Evolutionary conservation across 805 yeast genomes (phyloP).

Genomic region (Saccharomycopsis capsularis): DNA sequence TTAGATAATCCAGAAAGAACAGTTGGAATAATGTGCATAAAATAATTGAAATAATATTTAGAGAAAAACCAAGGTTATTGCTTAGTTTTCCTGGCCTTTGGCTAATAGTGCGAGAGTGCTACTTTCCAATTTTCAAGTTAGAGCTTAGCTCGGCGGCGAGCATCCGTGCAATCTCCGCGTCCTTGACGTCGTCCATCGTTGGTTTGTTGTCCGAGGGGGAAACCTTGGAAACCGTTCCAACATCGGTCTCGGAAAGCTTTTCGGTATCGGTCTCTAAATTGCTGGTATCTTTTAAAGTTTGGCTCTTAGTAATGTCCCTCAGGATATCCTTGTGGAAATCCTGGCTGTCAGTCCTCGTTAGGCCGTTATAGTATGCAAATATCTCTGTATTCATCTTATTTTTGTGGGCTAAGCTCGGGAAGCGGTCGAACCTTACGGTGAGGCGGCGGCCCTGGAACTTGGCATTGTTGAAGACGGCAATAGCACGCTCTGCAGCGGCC

Average conservation of each 20-base stretch:
- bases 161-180: not conserved
- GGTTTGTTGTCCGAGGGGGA: no score
- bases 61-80: not conserved
- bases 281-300: not conserved
- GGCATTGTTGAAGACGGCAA: conserved; percentile 42
- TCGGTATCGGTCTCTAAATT: no score
- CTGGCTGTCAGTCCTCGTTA: not conserved
- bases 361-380: conserved; percentile 7
- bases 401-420: conserved; percentile 30
- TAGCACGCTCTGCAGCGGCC: conserved; percentile 42
- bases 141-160: not conserved
- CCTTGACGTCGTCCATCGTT: not conserved
- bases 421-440: conserved; percentile 55
- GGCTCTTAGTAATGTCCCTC: not conserved
- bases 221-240: no score
- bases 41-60: no score
- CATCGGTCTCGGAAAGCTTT: no score
- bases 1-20: no score
- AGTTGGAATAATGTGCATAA: no score
- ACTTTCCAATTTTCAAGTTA: no score
- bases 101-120: no score
- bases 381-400: conserved; percentile 10
- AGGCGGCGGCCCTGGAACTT: conserved; percentile 54
- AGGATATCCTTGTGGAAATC: not conserved
- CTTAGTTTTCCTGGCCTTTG: no score